Evolutionary conservation across 2,329 filamentous ascomycete genomes (phyloP).

Genomic region (Cladophialophora chaetospira): DNA sequence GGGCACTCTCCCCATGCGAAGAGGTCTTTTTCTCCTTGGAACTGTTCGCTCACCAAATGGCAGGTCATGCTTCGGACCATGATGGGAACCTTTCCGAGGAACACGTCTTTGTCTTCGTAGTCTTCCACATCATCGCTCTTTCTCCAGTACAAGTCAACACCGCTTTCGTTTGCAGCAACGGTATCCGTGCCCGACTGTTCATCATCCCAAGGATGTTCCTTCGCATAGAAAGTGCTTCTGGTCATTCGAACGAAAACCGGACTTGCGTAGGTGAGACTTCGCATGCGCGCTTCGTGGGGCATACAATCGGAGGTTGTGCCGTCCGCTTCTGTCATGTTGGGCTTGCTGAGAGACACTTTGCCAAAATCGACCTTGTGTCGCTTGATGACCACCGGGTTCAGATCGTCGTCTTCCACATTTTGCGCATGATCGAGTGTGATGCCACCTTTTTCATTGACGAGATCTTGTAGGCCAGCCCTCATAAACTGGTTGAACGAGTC

Average conservation of each 20-base stretch:
- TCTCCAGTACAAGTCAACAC: conserved; percentile 38
- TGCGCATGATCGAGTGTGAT: conserved; percentile 94
- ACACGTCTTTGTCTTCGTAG: conserved; percentile 69
- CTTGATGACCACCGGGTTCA: conserved; percentile 76
- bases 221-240: conserved; percentile 79
- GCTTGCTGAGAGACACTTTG: conserved; percentile 82
- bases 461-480: conserved; percentile 87
- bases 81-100: conserved; percentile 92
- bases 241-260: conserved; percentile 87
- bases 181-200: conserved; percentile 55
- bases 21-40: conserved; percentile 71
- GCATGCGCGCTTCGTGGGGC: conserved; percentile 91
- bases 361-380: conserved; percentile 96
- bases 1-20: conserved; percentile 95
- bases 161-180: conserved; percentile 49
- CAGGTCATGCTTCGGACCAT: conserved; percentile 99
- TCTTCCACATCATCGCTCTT: conserved; percentile 50
- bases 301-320: conserved; percentile 82
- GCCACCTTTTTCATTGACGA: conserved; percentile 87
- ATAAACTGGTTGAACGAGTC: conserved; percentile 99
- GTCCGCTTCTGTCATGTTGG: conserved; percentile 90
- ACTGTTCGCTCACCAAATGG: conserved; percentile 57
- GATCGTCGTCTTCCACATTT: conserved; percentile 70
- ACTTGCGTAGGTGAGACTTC: conserved; percentile 93
- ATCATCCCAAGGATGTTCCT: conserved; percentile 74